These are phyloP conservation scores for Plasmodium vivax DNA, from an alignment of 169 alveolate species.

Conservation along the genomic window DNA sequence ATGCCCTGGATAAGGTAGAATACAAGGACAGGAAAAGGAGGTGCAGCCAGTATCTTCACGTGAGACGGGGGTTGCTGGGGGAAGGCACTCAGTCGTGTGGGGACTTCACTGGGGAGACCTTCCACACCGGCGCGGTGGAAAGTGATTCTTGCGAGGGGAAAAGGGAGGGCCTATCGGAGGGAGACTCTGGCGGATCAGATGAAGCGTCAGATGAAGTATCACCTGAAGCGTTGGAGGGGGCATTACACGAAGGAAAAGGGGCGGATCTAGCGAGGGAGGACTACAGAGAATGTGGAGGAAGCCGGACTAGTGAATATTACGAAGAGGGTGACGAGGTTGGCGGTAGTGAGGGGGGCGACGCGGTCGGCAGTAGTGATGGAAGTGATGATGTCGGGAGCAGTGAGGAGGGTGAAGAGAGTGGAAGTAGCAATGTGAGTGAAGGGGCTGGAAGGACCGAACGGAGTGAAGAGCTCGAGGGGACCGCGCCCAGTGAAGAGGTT, in stretches of 20 bases:
- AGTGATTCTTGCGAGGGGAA: not conserved
- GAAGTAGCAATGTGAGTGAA: not conserved
- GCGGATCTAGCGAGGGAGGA: not conserved
- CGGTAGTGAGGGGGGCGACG: not conserved
- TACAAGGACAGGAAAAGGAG: conserved; percentile 8
- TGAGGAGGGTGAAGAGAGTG: not conserved
- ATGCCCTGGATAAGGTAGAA: conserved; percentile 52
- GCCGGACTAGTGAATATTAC: not conserved
- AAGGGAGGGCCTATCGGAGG: not conserved
- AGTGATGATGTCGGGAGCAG: not conserved
- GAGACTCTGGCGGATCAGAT: not conserved
- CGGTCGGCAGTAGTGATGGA: not conserved
- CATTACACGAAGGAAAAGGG: not conserved
- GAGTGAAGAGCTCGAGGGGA: not conserved
- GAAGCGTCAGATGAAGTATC: not conserved
- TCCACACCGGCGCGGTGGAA: not conserved
- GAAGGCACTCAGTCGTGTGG: not conserved
- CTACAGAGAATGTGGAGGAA: not conserved
- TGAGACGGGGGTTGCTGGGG: not conserved
- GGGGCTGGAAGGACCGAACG: not conserved
- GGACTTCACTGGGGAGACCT: not conserved
- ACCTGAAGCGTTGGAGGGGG: not conserved
- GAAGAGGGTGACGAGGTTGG: not conserved
- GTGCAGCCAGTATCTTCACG: not conserved
- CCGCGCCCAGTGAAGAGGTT: not conserved